Percentiles rank a stretch among this genome's conserved stretches.
Evolutionary conservation across 768 basidiomycete species (phyloP).

Genomic region (Chalciporus sphaerocephalus): DNA sequence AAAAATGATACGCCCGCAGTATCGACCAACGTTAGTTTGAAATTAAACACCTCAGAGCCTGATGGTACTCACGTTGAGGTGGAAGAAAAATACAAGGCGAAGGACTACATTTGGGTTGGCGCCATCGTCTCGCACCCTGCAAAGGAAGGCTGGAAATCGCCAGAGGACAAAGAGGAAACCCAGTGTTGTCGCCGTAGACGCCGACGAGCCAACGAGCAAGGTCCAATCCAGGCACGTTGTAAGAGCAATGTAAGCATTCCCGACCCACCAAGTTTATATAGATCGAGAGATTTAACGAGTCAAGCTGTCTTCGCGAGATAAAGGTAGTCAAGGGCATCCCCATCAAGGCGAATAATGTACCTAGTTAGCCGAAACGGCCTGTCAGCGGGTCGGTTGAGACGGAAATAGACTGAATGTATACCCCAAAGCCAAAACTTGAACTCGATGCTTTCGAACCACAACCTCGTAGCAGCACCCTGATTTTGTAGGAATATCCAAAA

Average conservation of each 20-base stretch:
- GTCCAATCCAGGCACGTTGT: conserved; percentile 66
- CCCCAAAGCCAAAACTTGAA: conserved; percentile 69
- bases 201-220: conserved; percentile 65
- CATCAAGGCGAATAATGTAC: conserved; percentile 58
- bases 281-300: conserved; percentile 40
- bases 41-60: background rate
- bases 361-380: conserved; percentile 31
- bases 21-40: background rate
- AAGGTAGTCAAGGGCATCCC: conserved; percentile 72
- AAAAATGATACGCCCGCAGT: conserved; percentile 71
- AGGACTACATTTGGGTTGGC: conserved; percentile 73
- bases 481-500: conserved; percentile 84
- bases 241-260: conserved; percentile 8
- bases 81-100: conserved; percentile 68
- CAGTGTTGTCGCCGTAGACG: conserved; percentile 62
- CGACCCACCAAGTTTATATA: conserved; percentile 1
- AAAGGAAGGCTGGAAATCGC: conserved; percentile 68
- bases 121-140: conserved; percentile 65
- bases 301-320: conserved; percentile 52
- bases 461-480: conserved; percentile 63
- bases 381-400: conserved; percentile 9
- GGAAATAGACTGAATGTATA: conserved; percentile 24
- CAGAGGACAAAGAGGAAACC: conserved; percentile 68
- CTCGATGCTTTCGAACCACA: conserved; percentile 81
- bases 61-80: conserved; percentile 60